A percentile compares a stretch with the other conserved stretches of the same genome.
Conservation (phyloP, 2,329 filamentous ascomycete species). For the Colletotrichum horii region DNA sequence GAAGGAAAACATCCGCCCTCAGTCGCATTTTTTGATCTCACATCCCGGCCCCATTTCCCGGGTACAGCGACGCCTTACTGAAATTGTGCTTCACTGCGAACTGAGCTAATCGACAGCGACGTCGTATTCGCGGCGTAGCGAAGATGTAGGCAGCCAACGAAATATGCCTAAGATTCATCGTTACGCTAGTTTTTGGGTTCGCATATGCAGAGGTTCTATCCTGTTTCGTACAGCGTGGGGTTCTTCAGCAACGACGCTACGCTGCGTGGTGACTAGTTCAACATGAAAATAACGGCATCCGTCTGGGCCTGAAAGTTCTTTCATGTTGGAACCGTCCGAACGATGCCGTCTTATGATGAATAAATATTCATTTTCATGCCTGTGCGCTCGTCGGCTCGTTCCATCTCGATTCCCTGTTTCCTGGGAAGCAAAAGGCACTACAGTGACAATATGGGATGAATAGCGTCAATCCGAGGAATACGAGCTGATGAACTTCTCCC, state of each 20-base stretch:
- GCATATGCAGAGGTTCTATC: not conserved
- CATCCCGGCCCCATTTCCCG: not conserved
- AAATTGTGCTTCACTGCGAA: not conserved
- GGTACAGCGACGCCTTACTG: not conserved
- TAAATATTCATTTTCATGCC: not conserved
- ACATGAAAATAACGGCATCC: not conserved
- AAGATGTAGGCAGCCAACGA: not conserved
- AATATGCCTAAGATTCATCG: not conserved
- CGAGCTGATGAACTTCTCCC: not conserved
- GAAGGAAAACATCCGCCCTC: not conserved
- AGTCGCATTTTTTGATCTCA: not conserved
- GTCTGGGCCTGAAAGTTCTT: not conserved
- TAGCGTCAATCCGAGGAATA: not conserved
- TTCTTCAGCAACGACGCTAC: not conserved
- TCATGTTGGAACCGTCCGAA: not conserved
- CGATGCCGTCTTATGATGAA: not conserved
- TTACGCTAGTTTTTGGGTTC: not conserved
- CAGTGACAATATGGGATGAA: not conserved
- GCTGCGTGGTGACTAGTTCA: not conserved
- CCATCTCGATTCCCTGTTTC: not conserved
- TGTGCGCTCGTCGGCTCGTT: not conserved
- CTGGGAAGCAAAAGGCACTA: not conserved
- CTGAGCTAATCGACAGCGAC: not conserved
- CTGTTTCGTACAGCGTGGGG: not conserved
- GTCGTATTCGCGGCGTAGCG: not conserved